phyloP scores from a whole-genome alignment of 371 early-diverging fungal genomes.

The Apophysomyces sp. region DNA sequence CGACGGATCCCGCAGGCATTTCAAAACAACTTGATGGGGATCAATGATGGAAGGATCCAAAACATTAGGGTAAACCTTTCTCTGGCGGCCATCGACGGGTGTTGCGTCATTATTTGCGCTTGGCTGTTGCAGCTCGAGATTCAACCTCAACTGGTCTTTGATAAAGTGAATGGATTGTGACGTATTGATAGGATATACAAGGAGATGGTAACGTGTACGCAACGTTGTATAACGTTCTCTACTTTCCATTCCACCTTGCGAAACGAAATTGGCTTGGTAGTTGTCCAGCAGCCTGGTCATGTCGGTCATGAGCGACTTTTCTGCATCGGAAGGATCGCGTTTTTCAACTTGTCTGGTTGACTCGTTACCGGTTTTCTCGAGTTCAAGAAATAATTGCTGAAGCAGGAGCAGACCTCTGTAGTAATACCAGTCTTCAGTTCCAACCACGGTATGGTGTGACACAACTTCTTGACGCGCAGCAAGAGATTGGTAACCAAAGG shows the following conservation, averaged over 20 bases:
- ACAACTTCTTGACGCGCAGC: constrained; percentile 13
- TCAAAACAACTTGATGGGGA: background rate
- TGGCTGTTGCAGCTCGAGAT: background rate
- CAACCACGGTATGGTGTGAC: constrained; percentile 15
- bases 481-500: constrained; percentile 5
- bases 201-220: constrained; percentile 30
- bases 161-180: constrained; percentile 20
- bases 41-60: background rate
- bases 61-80: background rate
- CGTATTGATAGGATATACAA: constrained; percentile 30
- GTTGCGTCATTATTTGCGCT: background rate
- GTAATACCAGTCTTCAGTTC: constrained; percentile 34
- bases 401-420: constrained; percentile 37
- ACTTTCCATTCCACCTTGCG: background rate
- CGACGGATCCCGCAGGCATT: background rate
- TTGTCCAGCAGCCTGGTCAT: constrained; percentile 14
- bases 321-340: constrained; percentile 21
- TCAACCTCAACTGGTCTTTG: constrained; percentile 12
- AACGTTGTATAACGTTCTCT: constrained; percentile 10
- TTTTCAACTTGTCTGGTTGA: no score
- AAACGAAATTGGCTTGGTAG: background rate
- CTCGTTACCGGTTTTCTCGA: constrained; percentile 9
- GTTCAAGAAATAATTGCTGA: constrained; percentile 22
- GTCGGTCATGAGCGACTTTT: constrained; percentile 16
- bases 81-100: background rate